A percentile compares a stretch with the other conserved stretches of the same genome.
These are phyloP conservation scores for Capsicum pubescens DNA, from an alignment of 257 asterid species.

Conservation along the genomic window DNA sequence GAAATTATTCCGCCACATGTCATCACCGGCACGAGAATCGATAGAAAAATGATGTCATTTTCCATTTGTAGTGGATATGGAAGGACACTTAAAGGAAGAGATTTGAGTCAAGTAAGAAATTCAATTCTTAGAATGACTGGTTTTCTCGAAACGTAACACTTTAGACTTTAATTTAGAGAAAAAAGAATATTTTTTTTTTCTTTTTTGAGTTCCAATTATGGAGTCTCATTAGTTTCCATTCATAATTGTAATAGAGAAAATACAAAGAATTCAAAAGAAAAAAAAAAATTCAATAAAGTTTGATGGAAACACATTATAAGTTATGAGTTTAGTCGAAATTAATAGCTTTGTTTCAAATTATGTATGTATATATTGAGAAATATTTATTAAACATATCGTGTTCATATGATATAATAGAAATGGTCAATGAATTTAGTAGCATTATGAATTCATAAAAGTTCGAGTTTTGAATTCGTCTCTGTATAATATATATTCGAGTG, in stretches of 20 bases:
- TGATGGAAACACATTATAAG: no score
- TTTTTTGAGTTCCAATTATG: slow-evolving; percentile 27
- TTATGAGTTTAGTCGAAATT: no score
- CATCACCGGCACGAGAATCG: slow-evolving; percentile 69
- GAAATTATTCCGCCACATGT: slow-evolving; percentile 89
- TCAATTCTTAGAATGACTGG: slow-evolving; percentile 87
- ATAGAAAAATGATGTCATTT: slow-evolving; percentile 69
- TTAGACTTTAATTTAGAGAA: background rate
- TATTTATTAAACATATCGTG: no score
- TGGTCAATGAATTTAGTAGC: no score
- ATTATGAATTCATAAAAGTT: no score
- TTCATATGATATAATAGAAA: no score
- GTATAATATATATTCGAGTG: no score
- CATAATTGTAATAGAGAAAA: slow-evolving; percentile 30
- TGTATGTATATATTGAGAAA: no score
- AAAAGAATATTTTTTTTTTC: slow-evolving; percentile 1
- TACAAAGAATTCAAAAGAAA: background rate
- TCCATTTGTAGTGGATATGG: slow-evolving; percentile 86
- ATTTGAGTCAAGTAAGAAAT: slow-evolving; percentile 77
- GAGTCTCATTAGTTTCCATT: background rate
- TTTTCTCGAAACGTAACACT: slow-evolving; percentile 67
- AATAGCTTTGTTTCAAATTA: no score
- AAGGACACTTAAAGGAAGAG: slow-evolving; percentile 85
- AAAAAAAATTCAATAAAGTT: background rate
- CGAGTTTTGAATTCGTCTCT: no score